A percentile compares a stretch with the other conserved stretches of the same genome.
phyloP scores from a whole-genome alignment of 345 rosid species.

The Streptanthus diversifolius region DNA sequence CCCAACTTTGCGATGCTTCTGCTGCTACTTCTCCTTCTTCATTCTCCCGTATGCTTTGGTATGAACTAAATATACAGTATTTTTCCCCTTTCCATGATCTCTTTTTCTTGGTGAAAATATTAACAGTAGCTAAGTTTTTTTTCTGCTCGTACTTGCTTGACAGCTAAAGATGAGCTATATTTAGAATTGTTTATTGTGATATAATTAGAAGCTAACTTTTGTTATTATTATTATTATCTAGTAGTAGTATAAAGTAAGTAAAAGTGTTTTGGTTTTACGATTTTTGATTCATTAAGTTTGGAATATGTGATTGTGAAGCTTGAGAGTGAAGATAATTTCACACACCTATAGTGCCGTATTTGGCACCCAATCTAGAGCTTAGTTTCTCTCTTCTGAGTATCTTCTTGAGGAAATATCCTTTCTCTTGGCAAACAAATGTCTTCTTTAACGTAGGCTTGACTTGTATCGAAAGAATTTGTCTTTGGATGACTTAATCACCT shows the following conservation, averaged over 20 bases:
- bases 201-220: constrained; percentile 11
- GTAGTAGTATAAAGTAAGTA: constrained; percentile 19
- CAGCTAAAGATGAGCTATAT: constrained; percentile 34
- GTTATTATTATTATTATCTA: background rate
- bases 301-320: constrained; percentile 27
- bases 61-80: background rate
- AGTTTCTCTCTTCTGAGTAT: too few relatives aligned
- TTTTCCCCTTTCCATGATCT: background rate
- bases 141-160: constrained; percentile 7
- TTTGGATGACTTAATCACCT: constrained; percentile 20
- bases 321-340: background rate
- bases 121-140: background rate
- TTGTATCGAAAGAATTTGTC: too few relatives aligned
- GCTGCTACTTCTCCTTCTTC: constrained; percentile 44
- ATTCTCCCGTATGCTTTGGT: constrained; percentile 37
- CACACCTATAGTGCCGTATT: constrained; percentile 11
- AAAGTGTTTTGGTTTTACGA: constrained; percentile 9
- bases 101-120: background rate
- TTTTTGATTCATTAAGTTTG: background rate
- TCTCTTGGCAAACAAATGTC: too few relatives aligned
- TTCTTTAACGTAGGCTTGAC: too few relatives aligned
- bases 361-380: background rate
- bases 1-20: constrained; percentile 35
- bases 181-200: constrained; percentile 28
- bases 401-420: too few relatives aligned